phyloP scores from a whole-genome alignment of 1,284 basidiomycete genomes.

The Cryptococcus sp. region DNA sequence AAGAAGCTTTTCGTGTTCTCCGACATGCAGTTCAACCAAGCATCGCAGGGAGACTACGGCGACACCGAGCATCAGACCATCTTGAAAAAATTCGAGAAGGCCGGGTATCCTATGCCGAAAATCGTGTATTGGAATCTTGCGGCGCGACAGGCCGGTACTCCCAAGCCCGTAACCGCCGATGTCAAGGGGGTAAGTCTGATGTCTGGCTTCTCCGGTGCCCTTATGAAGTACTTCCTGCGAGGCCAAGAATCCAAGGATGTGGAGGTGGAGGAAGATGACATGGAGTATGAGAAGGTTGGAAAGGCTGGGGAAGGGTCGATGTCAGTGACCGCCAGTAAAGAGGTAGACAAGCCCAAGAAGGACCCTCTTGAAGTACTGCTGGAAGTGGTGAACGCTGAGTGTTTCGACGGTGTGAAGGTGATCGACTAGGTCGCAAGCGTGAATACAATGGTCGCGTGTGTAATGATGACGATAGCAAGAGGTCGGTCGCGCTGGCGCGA shows the following conservation, averaged over 20 bases:
- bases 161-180: conserved; percentile 59
- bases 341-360: conserved; percentile 51
- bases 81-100: conserved; percentile 57
- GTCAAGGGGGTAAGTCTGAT: conserved; percentile 65
- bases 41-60: conserved; percentile 51
- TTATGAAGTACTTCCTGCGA: conserved; percentile 69
- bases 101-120: conserved; percentile 68
- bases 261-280: conserved; percentile 28
- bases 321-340: conserved; percentile 18
- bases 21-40: conserved; percentile 72
- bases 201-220: conserved; percentile 65
- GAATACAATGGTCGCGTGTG: background rate
- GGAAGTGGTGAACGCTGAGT: conserved; percentile 58
- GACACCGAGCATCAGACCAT: conserved; percentile 66
- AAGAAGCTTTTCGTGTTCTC: conserved; percentile 71
- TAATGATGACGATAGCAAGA: background rate
- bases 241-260: conserved; percentile 47
- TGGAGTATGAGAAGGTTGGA: conserved; percentile 46
- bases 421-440: conserved; percentile 24
- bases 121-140: conserved; percentile 54
- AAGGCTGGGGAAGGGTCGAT: conserved; percentile 38
- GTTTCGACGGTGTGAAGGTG: conserved; percentile 53
- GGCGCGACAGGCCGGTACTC: conserved; percentile 18
- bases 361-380: conserved; percentile 61
- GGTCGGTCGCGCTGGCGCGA: background rate